Base-by-base conservation (phyloP, 2,329 filamentous ascomycete genomes). In the Botrytis medusae region DNA sequence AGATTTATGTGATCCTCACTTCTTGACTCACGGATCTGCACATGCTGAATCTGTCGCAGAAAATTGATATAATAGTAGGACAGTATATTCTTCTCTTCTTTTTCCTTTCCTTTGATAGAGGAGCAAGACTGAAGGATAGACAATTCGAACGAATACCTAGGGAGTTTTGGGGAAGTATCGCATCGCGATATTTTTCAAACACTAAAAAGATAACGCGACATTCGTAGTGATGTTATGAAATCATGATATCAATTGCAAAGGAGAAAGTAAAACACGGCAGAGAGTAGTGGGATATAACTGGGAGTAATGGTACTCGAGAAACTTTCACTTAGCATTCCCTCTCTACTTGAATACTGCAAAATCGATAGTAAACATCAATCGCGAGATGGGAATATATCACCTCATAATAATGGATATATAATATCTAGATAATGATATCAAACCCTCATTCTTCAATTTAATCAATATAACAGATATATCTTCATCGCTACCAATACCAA, bases 181-280 rank as follows among this genome's bases (percentile, higher is more conserved):
- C 14, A 32, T 37, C 8, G 8, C 2, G 18, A 59, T 34, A 3
- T 20, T 22, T 20, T 59, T 34, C 25, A 0, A 51, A 4, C 4
- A 20, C 3, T 5, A 20, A 32, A 32, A 10, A 29, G 29, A 0
- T 6, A 37, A 37, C 4, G 3, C 8, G 29, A 4, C 32, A 59
- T 32, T 16, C 1, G 7, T 9, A 32, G 54, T n/a, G 4, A 2
- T 51, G 25, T 22, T 48, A 9, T 4, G 5, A 7, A 6, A n/a
- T 29, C 3, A 2, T n/a, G 3, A 59, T 22, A 9, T 12, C 7
- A 1, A 29, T 2, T 2, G 1, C 14, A 29, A 1, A 34, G 16
- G 29, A 20, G 5, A 59, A 59, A 12, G 3, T 54, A 3, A 4
- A 20, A 20, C 10, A 34, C 22, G 54, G 5, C 2, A 54, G 3